Evolutionary conservation across 495 filamentous ascomycete species (phyloP), one percentile per base, ranked within the genome.

Genomic region (Tetracladium setigerum): DNA sequence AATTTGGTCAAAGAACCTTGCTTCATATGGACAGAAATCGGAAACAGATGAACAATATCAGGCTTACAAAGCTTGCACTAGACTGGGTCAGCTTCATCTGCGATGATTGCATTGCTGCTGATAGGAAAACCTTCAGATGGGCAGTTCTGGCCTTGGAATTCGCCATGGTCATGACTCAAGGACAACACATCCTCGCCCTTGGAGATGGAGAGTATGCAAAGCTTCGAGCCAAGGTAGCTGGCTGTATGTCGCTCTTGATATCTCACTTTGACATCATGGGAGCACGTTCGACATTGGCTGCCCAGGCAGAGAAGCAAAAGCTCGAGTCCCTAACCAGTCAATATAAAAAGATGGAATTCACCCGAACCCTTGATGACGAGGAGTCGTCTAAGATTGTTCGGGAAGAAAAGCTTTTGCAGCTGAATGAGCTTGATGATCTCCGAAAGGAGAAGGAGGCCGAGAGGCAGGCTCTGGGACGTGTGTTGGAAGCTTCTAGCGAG

Each of bases 211-310:
- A 97, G 57, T 98, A 95, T 61, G 77, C 79, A 30, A 75, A 70
- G 47, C 63, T 98, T 46, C 76, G 90, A 37, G 73, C 79, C 15
- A 97, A 96, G 64, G 92, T 97, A 14, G 87, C 89, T 31, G 92
- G 91, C 2, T 98, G 92, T 60, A 98, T 98, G 94, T 89, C 89
- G 11, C 77, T 98, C 27, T 76, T 98, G 19, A 96, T 98, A 51
- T 95, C 89, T 6, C 92, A 98, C 61, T 97, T 98, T 55, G 92
- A 98, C 68, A 96, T 98, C 61, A 94, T 98, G 86, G 92, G 94
- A 38, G 92, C 92, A 40, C 76, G 90, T 55, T 95, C 88, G 17
- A 95, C 81, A 11, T 74, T 95, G 41, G 92, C 92, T 1, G 92
- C 92, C 13, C 88, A 95, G 62, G 82, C 87, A 9, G 92, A 97